These are phyloP conservation scores for Malus fusca DNA, from an alignment of 306 rosid species.

Conservation along the genomic window DNA sequence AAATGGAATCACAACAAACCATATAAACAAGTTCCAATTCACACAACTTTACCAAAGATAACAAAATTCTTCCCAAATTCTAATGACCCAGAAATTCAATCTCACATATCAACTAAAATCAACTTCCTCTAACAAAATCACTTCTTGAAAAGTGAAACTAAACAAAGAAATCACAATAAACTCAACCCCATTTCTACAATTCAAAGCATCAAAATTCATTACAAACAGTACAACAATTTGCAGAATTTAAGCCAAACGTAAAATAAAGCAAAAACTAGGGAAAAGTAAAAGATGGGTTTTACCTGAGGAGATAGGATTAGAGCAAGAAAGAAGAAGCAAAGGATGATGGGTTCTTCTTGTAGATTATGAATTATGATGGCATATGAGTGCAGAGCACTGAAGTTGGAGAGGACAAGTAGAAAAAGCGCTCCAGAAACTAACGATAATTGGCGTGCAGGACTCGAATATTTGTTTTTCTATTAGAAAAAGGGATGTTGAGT, in stretches of 20 bases:
- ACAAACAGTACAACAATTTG: background rate
- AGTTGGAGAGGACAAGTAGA: background rate
- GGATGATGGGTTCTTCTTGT: background rate
- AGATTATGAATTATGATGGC: background rate
- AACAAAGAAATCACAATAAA: background rate
- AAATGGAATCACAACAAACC: background rate
- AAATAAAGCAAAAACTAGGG: slow-evolving; percentile 23
- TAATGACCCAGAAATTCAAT: slow-evolving; percentile 2
- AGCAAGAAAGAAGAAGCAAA: slow-evolving; percentile 8
- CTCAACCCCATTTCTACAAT: background rate
- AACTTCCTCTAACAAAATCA: background rate
- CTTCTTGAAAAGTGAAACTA: background rate
- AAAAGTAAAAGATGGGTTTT: background rate
- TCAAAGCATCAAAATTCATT: background rate
- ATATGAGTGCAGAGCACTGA: background rate
- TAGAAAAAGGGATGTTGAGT: too few species aligned
- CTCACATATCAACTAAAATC: slow-evolving; percentile 7
- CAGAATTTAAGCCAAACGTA: background rate
- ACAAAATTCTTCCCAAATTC: background rate
- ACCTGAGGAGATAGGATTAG: background rate
- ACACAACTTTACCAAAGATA: background rate
- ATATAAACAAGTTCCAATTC: background rate
- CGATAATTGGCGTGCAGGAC: background rate
- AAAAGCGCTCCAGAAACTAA: background rate
- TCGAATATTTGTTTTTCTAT: background rate